Conservation (phyloP, 352 stramenopile species). For the Phytopythium ostracodes region DNA sequence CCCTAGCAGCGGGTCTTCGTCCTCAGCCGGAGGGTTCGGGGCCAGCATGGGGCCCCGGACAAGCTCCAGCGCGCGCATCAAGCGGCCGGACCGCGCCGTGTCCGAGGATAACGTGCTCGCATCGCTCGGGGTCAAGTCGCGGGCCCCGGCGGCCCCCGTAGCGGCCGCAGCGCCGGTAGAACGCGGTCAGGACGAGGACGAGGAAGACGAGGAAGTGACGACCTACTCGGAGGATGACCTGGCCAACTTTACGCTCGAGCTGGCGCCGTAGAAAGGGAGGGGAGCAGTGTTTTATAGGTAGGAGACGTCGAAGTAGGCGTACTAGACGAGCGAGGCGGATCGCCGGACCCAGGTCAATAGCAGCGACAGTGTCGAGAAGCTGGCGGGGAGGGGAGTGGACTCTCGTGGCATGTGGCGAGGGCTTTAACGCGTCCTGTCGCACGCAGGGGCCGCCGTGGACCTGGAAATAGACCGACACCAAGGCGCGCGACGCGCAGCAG, state of each 20-base stretch:
- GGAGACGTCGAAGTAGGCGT: background rate
- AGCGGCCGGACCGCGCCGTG: slow-evolving; percentile 41
- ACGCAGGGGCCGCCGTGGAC: no score
- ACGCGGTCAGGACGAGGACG: slow-evolving; percentile 19
- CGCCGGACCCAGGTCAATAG: background rate
- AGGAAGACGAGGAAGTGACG: slow-evolving; percentile 33
- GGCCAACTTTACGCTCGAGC: slow-evolving; percentile 71
- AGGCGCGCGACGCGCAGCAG: no score
- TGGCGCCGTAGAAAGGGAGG: slow-evolving; percentile 15
- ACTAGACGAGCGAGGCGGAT: background rate
- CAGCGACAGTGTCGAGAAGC: background rate
- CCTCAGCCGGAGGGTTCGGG: slow-evolving; percentile 11
- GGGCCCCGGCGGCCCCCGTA: background rate
- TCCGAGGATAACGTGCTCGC: slow-evolving; percentile 54
- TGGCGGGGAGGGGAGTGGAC: no score
- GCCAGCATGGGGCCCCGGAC: slow-evolving; percentile 14
- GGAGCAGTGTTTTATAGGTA: background rate
- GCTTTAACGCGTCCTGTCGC: background rate
- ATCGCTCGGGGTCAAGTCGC: background rate
- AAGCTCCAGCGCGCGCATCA: slow-evolving; percentile 12
- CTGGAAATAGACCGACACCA: no score
- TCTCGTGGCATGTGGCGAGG: no score
- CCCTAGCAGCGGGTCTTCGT: slow-evolving; percentile 11
- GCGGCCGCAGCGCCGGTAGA: no score
- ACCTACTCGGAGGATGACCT: slow-evolving; percentile 55